Percentiles rank a stretch among this genome's conserved stretches.
phyloP scores from a whole-genome alignment of 768 basidiomycete species.

The Xerocomus brunneocitrinus region DNA sequence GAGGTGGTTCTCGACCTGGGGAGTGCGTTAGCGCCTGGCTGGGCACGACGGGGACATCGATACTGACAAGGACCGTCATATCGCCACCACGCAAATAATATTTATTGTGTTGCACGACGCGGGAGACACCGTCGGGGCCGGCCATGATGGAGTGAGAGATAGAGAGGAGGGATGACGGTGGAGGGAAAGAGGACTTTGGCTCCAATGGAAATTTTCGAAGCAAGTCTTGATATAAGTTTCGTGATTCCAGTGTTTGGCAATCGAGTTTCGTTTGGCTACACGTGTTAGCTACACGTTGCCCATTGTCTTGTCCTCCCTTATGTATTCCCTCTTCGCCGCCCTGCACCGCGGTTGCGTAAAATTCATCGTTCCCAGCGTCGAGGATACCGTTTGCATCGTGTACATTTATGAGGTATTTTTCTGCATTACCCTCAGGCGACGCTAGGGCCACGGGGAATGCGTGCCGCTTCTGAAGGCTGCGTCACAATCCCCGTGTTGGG shows the following conservation, averaged over 20 bases:
- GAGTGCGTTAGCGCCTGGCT: slow-evolving; percentile 9
- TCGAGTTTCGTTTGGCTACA: slow-evolving; percentile 20
- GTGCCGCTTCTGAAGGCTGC: neutral
- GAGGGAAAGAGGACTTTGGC: slow-evolving; percentile 23
- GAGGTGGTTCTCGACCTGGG: slow-evolving; percentile 51
- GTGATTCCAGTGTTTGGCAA: slow-evolving; percentile 24
- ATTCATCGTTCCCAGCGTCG: slow-evolving; percentile 13
- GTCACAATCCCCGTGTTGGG: neutral
- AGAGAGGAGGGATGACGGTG: slow-evolving; percentile 28
- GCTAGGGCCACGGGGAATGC: slow-evolving; percentile 1
- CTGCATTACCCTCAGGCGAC: slow-evolving; percentile 3
- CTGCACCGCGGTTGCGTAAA: slow-evolving; percentile 28
- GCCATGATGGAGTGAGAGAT: slow-evolving; percentile 23
- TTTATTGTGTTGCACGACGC: slow-evolving; percentile 34
- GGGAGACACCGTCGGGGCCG: slow-evolving; percentile 25
- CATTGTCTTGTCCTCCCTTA: slow-evolving; percentile 18
- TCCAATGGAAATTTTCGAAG: slow-evolving; percentile 35
- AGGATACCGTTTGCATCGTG: slow-evolving; percentile 2
- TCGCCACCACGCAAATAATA: slow-evolving; percentile 61
- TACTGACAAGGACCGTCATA: slow-evolving; percentile 50
- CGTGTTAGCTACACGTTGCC: slow-evolving; percentile 34
- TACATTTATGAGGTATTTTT: neutral
- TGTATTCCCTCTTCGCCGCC: slow-evolving; percentile 13
- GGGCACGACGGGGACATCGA: neutral
- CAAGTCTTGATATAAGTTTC: slow-evolving; percentile 34